Base-by-base conservation (phyloP, 306 rosid genomes). In the Sicyos edulis region DNA sequence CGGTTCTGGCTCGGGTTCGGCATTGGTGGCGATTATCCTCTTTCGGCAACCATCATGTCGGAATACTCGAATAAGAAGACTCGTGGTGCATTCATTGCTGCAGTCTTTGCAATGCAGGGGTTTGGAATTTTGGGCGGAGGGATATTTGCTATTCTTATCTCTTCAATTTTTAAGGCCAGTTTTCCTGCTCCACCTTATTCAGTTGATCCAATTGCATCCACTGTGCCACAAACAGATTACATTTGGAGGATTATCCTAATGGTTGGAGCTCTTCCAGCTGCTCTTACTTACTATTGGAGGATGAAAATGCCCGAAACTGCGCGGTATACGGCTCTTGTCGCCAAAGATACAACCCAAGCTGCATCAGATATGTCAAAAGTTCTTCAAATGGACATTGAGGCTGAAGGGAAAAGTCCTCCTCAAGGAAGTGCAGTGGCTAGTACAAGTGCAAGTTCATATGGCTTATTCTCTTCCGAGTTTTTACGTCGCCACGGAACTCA, bases 1-100 rank as follows among this genome's bases (percentile, higher is more conserved):
- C 82, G 95, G 1, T 90, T 88, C 75, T 86, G 96, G 96, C 95
- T 90, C 15, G 95, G 96, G 0, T 85, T 90, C 19, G 91, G 96
- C 11, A 90, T 90, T 22, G 95, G 91, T 10, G 95, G 96, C 32
- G 96, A 86, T 75, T 88, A 90, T 59, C 96, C 96, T 6, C 95
- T 90, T 71, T 90, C 91, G 0, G 91, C 91, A 5, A 90, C 91
- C n/a, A 88, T 90, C 75, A 86, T 90, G 96, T 90, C 93, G 0
- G 96, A 86, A 71, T 90, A 86, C 63, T 73, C 96, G 3, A 90
- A 87, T 42, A 90, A 90, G 84, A 88, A 86, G 78, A 90, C 91
- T 42, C 87, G 90, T 0, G 96, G 96, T 0, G 89, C 96, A 2
- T 88, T 90, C 78, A 75, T 90, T 32, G 88, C 96, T 54, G 90